Base-by-base conservation (phyloP, 108 stramenopile genomes). In the Skeletonema tropicum region DNA sequence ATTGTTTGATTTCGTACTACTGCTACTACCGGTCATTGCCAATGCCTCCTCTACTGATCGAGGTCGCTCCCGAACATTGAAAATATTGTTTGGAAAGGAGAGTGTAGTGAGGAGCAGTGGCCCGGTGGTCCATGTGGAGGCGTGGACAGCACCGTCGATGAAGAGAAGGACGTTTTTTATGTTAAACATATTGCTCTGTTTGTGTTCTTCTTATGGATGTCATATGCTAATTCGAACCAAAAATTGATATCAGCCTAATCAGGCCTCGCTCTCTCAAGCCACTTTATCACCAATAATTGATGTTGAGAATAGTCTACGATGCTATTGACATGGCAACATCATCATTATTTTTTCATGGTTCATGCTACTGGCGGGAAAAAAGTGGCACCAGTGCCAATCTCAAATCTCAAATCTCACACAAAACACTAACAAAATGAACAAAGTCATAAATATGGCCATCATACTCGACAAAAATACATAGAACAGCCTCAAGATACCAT, bases 141-240 rank as follows among this genome's bases (percentile, higher is more conserved):
- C 67, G 33, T 76, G 68, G 60, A 62, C 60, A 26, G 75, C 75
- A 0, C 75, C 75, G 33, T 76, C 75, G 26, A 69, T 48, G 62
- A 69, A 68, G 17, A 65, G 60, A 45, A 69, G 60, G 21, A 69
- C 6, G 35, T 60, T 68, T 30, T 57, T 67, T 35, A 67, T 39
- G 33, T 19, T 74, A 38, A 25, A 25, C 52, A 55, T 55, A 55
- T 55, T 23, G 23, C 42, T 15, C 42, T 15, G 3, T 39, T 10
- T 9, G 12, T 39, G 11, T 45, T 14, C n/a, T n/a, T n/a, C n/a
- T 11, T 45, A 3, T 45, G 15, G 3, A 5, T 45, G n/a, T 45
- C 42, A 45, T n/a, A 45, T 45, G 42, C 7, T 35, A 29, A 1
- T 39, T 39, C 38, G 12, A 39, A 3, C 38, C 9, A 39, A 39